A percentile compares a stretch with the other conserved stretches of the same genome.
These are phyloP conservation scores for Schwanniomyces polymorphus DNA, from an alignment of 805 yeast genomes.

Conservation along the genomic window DNA sequence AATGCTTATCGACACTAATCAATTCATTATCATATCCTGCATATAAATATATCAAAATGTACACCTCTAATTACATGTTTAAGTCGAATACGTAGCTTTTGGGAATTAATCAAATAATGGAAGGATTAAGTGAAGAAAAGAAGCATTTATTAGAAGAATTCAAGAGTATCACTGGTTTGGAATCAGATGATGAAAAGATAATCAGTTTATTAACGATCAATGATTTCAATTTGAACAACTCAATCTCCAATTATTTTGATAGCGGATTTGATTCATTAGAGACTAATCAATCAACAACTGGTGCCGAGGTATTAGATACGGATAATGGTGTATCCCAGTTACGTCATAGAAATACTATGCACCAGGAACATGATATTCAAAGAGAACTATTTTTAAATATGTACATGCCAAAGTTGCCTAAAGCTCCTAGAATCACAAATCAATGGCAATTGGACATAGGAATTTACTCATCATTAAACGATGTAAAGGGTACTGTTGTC, in stretches of 20 bases:
- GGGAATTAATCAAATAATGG: background rate
- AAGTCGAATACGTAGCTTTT: background rate
- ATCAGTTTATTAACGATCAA: conserved; percentile 47
- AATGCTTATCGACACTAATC: too few relatives aligned
- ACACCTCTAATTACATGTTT: background rate
- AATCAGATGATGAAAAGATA: conserved; percentile 42
- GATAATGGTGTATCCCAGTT: conserved; percentile 19
- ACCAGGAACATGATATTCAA: conserved; percentile 3
- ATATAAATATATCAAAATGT: too few relatives aligned
- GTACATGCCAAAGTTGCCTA: conserved; percentile 37
- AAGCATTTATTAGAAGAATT: conserved; percentile 11
- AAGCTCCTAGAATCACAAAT: conserved; percentile 38
- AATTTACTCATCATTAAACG: conserved; percentile 29
- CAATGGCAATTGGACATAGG: conserved; percentile 47
- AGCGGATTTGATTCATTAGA: conserved; percentile 30
- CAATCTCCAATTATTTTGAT: conserved; percentile 64
- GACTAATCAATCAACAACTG: conserved; percentile 6
- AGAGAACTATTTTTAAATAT: conserved; percentile 17
- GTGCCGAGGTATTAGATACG: conserved; percentile 11
- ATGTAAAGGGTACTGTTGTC: conserved; percentile 1
- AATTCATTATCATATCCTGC: background rate
- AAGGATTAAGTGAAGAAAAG: conserved; percentile 5
- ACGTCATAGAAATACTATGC: conserved; percentile 8
- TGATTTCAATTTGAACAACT: conserved; percentile 62
- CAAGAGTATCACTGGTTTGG: conserved; percentile 18